phyloP scores from a whole-genome alignment of 768 basidiomycete genomes.

The Lactarius psammicola region DNA sequence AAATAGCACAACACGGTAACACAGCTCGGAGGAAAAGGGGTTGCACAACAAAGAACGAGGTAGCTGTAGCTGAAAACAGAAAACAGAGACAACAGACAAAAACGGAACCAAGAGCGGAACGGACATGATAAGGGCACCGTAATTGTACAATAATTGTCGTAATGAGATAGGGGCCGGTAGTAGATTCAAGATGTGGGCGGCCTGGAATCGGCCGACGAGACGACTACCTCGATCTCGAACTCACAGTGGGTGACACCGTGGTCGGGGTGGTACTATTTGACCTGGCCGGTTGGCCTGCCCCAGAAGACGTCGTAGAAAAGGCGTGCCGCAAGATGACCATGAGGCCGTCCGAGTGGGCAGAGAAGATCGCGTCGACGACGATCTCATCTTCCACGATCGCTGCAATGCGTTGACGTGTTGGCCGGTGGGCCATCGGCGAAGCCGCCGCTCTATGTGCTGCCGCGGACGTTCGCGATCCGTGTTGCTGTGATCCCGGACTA shows the following conservation, averaged over 20 bases:
- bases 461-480: neutral
- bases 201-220: neutral
- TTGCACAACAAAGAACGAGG: conserved; percentile 2
- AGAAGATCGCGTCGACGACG: conserved; percentile 77
- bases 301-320: conserved; percentile 34
- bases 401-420: neutral
- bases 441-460: neutral
- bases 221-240: neutral
- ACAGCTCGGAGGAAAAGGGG: neutral
- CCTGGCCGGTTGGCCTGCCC: neutral
- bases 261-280: neutral
- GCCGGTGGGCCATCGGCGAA: neutral
- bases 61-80: conserved; percentile 5
- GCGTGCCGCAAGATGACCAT: conserved; percentile 72
- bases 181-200: neutral
- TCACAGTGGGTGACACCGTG: neutral
- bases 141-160: neutral
- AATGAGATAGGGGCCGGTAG: neutral
- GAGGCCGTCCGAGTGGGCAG: conserved; percentile 81
- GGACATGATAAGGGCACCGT: neutral
- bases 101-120: conserved; percentile 2
- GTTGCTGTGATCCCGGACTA: neutral
- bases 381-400: conserved; percentile 41
- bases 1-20: neutral
- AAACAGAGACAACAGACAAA: neutral